Base-by-base conservation (phyloP, 768 basidiomycete genomes). In the Kwoniella dejecticola region DNA sequence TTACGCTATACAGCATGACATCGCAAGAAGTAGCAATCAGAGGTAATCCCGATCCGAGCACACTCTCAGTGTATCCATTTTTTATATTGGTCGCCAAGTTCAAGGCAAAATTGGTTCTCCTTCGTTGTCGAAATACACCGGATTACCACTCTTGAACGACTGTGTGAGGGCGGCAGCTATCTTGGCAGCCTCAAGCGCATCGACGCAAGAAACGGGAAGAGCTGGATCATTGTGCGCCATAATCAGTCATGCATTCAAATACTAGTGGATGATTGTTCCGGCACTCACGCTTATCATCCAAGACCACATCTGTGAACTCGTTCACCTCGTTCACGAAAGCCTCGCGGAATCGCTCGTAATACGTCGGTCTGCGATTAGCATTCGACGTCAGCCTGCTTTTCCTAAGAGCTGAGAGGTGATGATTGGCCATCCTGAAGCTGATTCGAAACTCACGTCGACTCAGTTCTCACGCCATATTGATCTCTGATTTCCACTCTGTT, bases 271-370 rank as follows among this genome's bases (percentile, higher is more conserved):
- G n/a, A n/a, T n/a, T n/a, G n/a, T n/a, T n/a, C n/a, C n/a, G n/a
- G n/a, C 10, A 63, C 68, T 61, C 46, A 67, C 68, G 27, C 24
- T 40, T 64, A 50, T 66, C 54, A 29, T 71, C 67, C 21, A 71
- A 58, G 13, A 64, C 56, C 29, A 53, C 58, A 24, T 50, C 63
- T 13, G 61, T 55, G 36, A 71, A 71, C 21, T 40, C 58, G 29
- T 54, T 42, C 41, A 64, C 42, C 42, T 71, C 69, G 27, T 33
- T 55, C 29, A 71, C 63, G 27, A 71, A 71, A 1, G 69, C 66
- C 10, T 71, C 67, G 15, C 50, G 26, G 60, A 65, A 68, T n/a
- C 66, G 62, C 29, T 65, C 66, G 30, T 59, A 68, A 54, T 64
- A 64, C 0, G 62, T 64, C 6, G 64, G 65, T 26, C 64, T 69